Conservation (phyloP, 176 grass and related monocot species). For the Cenchrus purpureus region DNA sequence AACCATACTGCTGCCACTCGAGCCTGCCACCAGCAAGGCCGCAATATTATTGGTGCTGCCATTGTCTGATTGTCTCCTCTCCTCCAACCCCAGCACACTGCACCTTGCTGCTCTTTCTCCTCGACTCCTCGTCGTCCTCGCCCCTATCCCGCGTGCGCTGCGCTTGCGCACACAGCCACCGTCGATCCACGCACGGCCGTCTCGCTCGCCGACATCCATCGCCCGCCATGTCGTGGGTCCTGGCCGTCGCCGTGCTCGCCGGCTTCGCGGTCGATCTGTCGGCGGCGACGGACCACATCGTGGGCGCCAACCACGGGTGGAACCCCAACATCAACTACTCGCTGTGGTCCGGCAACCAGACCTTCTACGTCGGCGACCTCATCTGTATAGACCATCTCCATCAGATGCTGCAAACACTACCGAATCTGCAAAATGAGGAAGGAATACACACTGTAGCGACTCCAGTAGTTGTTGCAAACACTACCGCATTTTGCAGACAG, state of each 20-base stretch:
- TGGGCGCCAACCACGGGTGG: constrained; percentile 81
- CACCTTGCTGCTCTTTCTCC: neutral
- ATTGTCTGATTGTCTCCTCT: neutral
- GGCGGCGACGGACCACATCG: constrained; percentile 84
- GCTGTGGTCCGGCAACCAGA: constrained; percentile 84
- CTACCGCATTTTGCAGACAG: too few species aligned
- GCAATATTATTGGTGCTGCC: neutral
- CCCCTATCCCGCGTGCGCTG: neutral
- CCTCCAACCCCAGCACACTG: neutral
- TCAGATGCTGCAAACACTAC: too few species aligned
- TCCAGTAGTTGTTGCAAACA: too few species aligned
- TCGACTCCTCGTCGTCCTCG: neutral
- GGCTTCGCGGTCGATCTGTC: constrained; percentile 2
- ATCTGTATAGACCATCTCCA: constrained; percentile 55
- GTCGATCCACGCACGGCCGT: neutral
- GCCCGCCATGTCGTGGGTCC: constrained; percentile 40
- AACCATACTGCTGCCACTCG: neutral
- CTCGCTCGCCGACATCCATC: neutral
- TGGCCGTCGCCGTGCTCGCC: constrained; percentile 27
- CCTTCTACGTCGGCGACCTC: constrained; percentile 77
- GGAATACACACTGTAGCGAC: too few species aligned
- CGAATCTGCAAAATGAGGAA: too few species aligned
- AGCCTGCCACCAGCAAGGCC: neutral
- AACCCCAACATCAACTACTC: constrained; percentile 97
- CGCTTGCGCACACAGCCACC: too few species aligned